phyloP scores from a whole-genome alignment of 208 protist species.

The Leishmania gerbilli region DNA sequence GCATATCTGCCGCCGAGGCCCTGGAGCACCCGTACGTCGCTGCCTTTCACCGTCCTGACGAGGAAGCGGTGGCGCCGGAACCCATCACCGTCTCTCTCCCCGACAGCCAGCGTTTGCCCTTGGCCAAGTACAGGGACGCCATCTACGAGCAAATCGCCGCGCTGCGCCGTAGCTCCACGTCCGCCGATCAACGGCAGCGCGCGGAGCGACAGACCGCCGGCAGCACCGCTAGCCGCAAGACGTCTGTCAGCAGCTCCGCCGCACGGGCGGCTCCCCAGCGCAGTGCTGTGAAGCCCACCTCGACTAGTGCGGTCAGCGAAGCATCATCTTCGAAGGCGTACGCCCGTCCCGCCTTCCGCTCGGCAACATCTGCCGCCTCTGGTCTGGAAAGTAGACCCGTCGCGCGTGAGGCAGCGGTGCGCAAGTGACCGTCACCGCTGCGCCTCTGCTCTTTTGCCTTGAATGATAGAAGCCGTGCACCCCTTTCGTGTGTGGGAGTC shows the following conservation, averaged over 20 bases:
- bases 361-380: constrained; percentile 3
- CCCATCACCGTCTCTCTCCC: constrained; percentile 93
- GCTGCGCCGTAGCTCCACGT: constrained; percentile 24
- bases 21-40: constrained; percentile 95
- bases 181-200: constrained; percentile 18
- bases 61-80: constrained; percentile 76
- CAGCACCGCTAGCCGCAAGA: constrained; percentile 18
- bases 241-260: constrained; percentile 14
- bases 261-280: constrained; percentile 1
- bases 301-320: background rate
- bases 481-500: background rate
- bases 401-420: constrained; percentile 17
- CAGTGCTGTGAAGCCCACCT: constrained; percentile 13
- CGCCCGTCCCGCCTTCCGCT: constrained; percentile 13
- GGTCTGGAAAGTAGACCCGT: constrained; percentile 23
- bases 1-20: constrained; percentile 93
- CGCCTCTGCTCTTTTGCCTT: background rate
- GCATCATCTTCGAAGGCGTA: constrained; percentile 14
- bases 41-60: constrained; percentile 87
- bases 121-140: constrained; percentile 93
- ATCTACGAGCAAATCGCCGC: constrained; percentile 91
- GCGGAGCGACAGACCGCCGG: constrained; percentile 9
- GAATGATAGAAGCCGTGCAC: background rate
- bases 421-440: constrained; percentile 17
- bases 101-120: constrained; percentile 94